phyloP scores from a whole-genome alignment of 306 rosid genomes.

The Lathyrus tuberosus region DNA sequence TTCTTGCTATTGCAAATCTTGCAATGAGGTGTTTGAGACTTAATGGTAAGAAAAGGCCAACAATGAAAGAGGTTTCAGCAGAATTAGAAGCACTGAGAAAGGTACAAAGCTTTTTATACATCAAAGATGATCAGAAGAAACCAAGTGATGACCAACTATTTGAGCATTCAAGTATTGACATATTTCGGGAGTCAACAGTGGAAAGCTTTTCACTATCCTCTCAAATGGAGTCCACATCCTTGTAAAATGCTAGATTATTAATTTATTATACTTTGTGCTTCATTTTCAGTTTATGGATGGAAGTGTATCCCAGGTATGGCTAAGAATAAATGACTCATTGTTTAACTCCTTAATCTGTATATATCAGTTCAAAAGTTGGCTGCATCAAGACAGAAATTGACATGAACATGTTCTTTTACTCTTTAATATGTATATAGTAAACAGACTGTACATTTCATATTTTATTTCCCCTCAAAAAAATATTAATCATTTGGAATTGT shows the following conservation, averaged over 20 bases:
- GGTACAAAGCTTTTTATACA: slow-evolving; percentile 27
- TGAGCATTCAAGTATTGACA: neutral
- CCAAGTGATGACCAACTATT: neutral
- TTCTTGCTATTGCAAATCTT: slow-evolving; percentile 41
- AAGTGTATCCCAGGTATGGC: too few species aligned
- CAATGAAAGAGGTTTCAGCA: slow-evolving; percentile 47
- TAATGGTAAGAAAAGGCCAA: slow-evolving; percentile 53
- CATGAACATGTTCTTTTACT: too few species aligned
- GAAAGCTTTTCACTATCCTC: slow-evolving; percentile 36
- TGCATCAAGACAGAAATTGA: too few species aligned
- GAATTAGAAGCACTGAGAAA: slow-evolving; percentile 49
- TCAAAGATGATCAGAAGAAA: slow-evolving; percentile 21
- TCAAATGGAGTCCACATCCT: slow-evolving; percentile 40
- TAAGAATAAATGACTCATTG: too few species aligned
- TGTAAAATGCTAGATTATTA: slow-evolving; percentile 7
- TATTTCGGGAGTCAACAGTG: slow-evolving; percentile 26
- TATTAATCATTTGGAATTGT: too few species aligned
- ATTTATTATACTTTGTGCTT: neutral
- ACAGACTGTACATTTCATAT: too few species aligned
- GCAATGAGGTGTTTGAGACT: slow-evolving; percentile 50
- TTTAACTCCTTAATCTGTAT: too few species aligned
- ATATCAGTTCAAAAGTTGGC: too few species aligned
- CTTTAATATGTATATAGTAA: too few species aligned
- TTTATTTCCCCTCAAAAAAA: too few species aligned
- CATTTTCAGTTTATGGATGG: neutral